phyloP scores from a whole-genome alignment of 2,329 filamentous ascomycete genomes.

The Trichoderma sp. region DNA sequence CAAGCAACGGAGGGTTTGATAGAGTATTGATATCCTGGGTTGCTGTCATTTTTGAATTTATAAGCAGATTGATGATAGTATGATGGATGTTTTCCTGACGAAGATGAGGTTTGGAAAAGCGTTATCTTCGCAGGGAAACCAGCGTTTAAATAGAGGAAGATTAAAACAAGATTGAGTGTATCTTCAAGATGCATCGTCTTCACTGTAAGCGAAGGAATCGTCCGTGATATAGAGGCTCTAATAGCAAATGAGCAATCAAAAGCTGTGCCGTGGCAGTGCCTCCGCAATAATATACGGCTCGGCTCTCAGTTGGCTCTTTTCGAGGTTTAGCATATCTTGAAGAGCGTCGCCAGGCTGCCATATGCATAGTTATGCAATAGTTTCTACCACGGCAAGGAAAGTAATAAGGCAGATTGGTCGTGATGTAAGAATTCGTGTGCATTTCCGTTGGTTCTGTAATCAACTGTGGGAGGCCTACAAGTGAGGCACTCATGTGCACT shows the following conservation, averaged over 20 bases:
- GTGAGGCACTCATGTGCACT: neutral
- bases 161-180: neutral
- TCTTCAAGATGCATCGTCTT: neutral
- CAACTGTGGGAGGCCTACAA: neutral
- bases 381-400: too few relatives aligned
- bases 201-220: neutral
- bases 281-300: neutral
- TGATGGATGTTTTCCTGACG: neutral
- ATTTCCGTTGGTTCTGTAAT: neutral
- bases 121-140: neutral
- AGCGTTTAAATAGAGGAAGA: neutral
- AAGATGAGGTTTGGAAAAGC: neutral
- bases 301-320: neutral
- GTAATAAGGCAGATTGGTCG: neutral
- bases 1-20: neutral
- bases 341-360: neutral
- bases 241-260: neutral
- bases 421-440: neutral
- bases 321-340: neutral
- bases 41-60: neutral
- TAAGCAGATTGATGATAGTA: neutral
- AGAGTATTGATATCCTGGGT: too few relatives aligned
- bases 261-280: neutral
- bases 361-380: neutral
- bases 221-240: neutral